These are phyloP conservation scores for Aphanomyces invadans DNA, from an alignment of 352 stramenopile genomes.

Conservation along the genomic window DNA sequence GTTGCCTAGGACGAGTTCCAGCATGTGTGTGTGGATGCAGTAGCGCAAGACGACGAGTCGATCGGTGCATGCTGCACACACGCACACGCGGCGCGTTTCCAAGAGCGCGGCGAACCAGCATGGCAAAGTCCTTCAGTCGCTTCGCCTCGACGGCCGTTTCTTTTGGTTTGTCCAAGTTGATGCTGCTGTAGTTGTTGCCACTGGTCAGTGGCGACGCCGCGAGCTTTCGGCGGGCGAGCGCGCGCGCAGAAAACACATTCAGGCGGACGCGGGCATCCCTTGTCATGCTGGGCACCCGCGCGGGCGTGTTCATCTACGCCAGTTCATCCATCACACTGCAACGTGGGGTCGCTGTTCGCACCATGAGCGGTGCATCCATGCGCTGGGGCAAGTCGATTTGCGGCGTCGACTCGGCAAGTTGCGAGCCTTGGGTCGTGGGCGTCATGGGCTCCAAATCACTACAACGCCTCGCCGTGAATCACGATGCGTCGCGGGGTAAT, in stretches of 20 bases:
- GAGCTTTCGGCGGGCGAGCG: conserved; percentile 39
- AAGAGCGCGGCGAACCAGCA: conserved; percentile 35
- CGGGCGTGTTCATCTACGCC: conserved; percentile 74
- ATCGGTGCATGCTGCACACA: not conserved
- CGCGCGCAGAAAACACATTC: conserved; percentile 61
- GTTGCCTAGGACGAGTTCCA: too few relatives aligned
- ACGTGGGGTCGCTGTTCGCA: conserved; percentile 21
- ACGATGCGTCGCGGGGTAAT: not conserved
- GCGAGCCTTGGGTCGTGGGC: conserved; percentile 51
- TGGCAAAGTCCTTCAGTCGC: conserved; percentile 71
- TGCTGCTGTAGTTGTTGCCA: conserved; percentile 36
- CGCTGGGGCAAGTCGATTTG: conserved; percentile 73
- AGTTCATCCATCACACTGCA: not conserved
- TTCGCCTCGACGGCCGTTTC: conserved; percentile 58
- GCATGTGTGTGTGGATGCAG: not conserved
- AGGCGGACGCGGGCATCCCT: conserved; percentile 64
- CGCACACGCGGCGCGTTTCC: not conserved
- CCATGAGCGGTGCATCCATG: conserved; percentile 60
- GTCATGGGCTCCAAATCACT: conserved; percentile 1
- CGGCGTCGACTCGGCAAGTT: conserved; percentile 60
- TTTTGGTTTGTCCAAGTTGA: conserved; percentile 38
- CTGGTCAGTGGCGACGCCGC: conserved; percentile 25
- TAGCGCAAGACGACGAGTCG: not conserved
- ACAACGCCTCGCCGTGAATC: not conserved
- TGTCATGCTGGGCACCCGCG: conserved; percentile 38